Percentiles rank a stretch among this genome's conserved stretches.
Conservation (phyloP, 805 yeast species). For the Debaryomyces maramus region DNA sequence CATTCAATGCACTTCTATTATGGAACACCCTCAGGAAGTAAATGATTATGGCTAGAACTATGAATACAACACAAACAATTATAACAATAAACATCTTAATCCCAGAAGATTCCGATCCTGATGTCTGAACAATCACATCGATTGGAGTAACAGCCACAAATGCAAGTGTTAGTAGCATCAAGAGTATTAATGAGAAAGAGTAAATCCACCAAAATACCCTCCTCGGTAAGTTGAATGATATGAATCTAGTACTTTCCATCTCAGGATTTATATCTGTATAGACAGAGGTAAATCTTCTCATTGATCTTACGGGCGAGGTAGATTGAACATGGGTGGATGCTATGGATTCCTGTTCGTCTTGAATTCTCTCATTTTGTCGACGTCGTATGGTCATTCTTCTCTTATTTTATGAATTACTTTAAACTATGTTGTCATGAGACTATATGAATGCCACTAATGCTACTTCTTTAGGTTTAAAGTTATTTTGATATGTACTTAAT, state of each 20-base stretch:
- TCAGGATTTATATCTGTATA: neutral
- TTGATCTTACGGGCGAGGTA: neutral
- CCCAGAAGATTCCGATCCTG: conserved; percentile 58
- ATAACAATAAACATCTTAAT: conserved; percentile 80
- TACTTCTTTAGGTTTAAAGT: no score
- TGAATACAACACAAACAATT: conserved; percentile 63
- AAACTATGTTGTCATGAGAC: no score
- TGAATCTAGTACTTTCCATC: neutral
- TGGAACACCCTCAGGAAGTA: conserved; percentile 61
- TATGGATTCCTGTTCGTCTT: neutral
- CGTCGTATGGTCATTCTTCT: neutral
- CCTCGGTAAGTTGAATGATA: conserved; percentile 17
- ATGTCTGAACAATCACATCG: conserved; percentile 67
- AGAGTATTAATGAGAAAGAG: conserved; percentile 26
- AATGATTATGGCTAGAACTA: conserved; percentile 49
- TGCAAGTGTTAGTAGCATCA: conserved; percentile 40
- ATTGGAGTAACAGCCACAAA: conserved; percentile 73
- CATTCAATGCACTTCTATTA: conserved; percentile 59
- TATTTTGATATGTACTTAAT: no score
- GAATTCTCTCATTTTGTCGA: neutral
- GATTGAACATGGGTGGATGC: neutral
- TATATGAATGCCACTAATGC: no score
- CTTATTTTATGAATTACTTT: no score
- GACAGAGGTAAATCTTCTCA: neutral
- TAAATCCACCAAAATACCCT: conserved; percentile 27